phyloP scores from a whole-genome alignment of 768 basidiomycete species.

The Psilocybe cubensis region DNA sequence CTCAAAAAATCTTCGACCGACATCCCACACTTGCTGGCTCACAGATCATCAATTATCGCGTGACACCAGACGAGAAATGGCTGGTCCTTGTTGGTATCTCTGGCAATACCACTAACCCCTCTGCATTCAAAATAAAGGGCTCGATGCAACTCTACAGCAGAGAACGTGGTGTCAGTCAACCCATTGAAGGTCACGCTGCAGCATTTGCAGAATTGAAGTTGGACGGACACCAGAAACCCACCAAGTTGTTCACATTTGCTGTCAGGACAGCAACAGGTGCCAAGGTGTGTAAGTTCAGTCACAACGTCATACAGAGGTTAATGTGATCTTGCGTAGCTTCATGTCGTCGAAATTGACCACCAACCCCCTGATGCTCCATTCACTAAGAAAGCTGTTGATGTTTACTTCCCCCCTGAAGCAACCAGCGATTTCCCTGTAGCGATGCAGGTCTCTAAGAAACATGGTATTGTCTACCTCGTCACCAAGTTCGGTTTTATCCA shows the following conservation, averaged over 20 bases:
- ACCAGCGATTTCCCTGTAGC: slow-evolving; percentile 99
- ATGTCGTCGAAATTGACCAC: slow-evolving; percentile 98
- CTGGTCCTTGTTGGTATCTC: slow-evolving; percentile 95
- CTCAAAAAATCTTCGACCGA: slow-evolving; percentile 95
- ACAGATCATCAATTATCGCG: slow-evolving; percentile 98
- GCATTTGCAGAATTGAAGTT: slow-evolving; percentile 91
- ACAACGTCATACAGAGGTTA: slow-evolving; percentile 6
- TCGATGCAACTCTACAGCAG: slow-evolving; percentile 96
- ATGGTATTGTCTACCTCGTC: slow-evolving; percentile 95
- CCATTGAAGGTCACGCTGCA: slow-evolving; percentile 98
- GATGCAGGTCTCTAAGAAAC: slow-evolving; percentile 98
- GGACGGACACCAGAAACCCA: slow-evolving; percentile 83
- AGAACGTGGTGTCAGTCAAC: slow-evolving; percentile 93
- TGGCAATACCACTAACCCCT: slow-evolving; percentile 89
- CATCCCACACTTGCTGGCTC: slow-evolving; percentile 92
- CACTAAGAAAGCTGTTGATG: slow-evolving; percentile 96
- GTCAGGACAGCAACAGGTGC: slow-evolving; percentile 97
- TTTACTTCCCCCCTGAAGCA: slow-evolving; percentile 98
- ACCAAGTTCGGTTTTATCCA: slow-evolving; percentile 99
- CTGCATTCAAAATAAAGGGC: slow-evolving; percentile 98
- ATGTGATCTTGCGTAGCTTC: slow-evolving; percentile 71
- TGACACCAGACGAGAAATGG: slow-evolving; percentile 95
- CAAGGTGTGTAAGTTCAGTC: slow-evolving; percentile 62
- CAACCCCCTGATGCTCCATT: slow-evolving; percentile 90
- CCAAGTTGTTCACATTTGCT: slow-evolving; percentile 94